A percentile compares a stretch with the other conserved stretches of the same genome.
These are phyloP conservation scores for Boechera retrofracta DNA, from an alignment of 345 rosid genomes.

Conservation along the genomic window DNA sequence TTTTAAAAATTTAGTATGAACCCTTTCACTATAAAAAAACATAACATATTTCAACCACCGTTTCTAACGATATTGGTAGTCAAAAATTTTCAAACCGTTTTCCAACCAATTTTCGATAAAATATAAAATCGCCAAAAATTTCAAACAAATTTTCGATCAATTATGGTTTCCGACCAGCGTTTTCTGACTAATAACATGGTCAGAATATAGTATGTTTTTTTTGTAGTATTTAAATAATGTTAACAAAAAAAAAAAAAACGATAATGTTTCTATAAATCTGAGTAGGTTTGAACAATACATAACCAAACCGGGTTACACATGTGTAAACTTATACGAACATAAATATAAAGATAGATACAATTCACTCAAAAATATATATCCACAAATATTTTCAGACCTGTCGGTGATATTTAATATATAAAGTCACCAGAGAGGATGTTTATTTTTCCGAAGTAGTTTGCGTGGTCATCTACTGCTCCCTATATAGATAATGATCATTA, in stretches of 20 bases:
- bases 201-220: too few relatives aligned
- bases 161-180: too few relatives aligned
- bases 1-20: background rate
- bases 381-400: background rate
- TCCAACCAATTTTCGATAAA: too few relatives aligned
- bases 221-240: background rate
- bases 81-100: too few relatives aligned
- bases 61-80: too few relatives aligned
- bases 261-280: background rate
- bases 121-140: too few relatives aligned
- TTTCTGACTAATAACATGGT: too few relatives aligned
- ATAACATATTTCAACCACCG: too few relatives aligned
- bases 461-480: constrained; percentile 20
- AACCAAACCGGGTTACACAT: constrained; percentile 3
- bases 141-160: too few relatives aligned
- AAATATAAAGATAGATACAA: background rate
- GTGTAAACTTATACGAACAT: background rate
- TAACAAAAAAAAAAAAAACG: background rate
- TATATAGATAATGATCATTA: constrained; percentile 14
- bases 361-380: background rate
- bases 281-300: background rate
- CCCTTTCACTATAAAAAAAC: too few relatives aligned
- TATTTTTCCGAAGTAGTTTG: constrained; percentile 12
- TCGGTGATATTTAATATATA: constrained; percentile 17
- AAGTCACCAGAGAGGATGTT: constrained; percentile 22